phyloP scores from a whole-genome alignment of 2,329 filamentous ascomycete species.

The Diaporthe amygdali region DNA sequence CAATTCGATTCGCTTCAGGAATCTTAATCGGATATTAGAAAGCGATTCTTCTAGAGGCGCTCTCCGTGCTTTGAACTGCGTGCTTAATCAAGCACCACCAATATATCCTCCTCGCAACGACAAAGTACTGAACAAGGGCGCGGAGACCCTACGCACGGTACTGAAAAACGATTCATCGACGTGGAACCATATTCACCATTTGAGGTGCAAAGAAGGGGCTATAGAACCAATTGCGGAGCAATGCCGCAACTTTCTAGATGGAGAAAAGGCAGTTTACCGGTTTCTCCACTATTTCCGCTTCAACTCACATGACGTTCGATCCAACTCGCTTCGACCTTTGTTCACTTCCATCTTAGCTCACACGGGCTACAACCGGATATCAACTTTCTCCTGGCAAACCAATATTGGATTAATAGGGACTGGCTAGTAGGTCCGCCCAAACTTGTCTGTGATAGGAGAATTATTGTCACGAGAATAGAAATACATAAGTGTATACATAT shows the following conservation, averaged over 20 bases:
- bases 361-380: not conserved
- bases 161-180: not conserved
- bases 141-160: not conserved
- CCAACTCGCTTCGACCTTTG: not conserved
- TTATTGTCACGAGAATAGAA: no score
- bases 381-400: not conserved
- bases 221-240: not conserved
- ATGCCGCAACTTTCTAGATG: not conserved
- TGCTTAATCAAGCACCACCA: not conserved
- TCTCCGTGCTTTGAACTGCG: not conserved
- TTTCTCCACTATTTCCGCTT: not conserved
- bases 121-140: not conserved
- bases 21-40: not conserved
- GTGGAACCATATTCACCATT: not conserved
- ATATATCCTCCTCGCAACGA: not conserved
- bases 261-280: not conserved
- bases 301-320: not conserved
- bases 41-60: not conserved
- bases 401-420: not conserved
- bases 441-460: no score
- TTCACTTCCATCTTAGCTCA: not conserved
- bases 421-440: not conserved
- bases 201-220: not conserved
- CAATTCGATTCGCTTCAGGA: not conserved
- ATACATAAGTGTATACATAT: no score